Evolutionary conservation across 306 rosid species (phyloP).

Genomic region (Herpetospermum pedunculosum): DNA sequence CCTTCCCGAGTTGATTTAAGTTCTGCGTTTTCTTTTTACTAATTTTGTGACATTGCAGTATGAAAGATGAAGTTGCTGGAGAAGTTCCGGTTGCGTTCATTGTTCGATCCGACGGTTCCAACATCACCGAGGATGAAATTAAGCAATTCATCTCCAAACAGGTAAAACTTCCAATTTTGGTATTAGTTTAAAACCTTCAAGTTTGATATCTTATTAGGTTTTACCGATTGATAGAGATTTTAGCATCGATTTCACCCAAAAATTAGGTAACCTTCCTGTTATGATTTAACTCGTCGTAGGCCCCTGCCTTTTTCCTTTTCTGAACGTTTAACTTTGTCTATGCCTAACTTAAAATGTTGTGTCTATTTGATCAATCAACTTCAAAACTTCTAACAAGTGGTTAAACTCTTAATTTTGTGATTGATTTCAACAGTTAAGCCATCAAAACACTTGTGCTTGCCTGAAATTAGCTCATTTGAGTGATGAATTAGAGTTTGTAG

Average conservation of each 20-base stretch:
- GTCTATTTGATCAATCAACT: neutral
- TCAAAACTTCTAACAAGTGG: neutral
- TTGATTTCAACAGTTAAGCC: neutral
- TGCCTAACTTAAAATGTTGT: neutral
- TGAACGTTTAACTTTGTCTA: neutral
- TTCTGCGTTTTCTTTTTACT: neutral
- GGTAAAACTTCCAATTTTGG: constrained; percentile 22
- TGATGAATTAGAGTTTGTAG: neutral
- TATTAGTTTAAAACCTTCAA: neutral
- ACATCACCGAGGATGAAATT: constrained; percentile 56
- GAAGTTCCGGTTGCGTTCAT: constrained; percentile 86
- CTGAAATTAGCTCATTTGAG: neutral
- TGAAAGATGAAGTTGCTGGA: constrained; percentile 83
- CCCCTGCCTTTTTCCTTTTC: neutral
- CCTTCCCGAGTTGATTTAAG: neutral
- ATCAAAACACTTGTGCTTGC: neutral
- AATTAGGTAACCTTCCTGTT: neutral
- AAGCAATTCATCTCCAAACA: constrained; percentile 60
- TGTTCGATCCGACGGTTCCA: constrained; percentile 46
- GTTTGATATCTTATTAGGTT: neutral
- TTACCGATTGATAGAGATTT: neutral
- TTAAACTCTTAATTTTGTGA: neutral
- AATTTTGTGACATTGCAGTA: constrained; percentile 27
- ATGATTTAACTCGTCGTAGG: neutral
- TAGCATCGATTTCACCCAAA: neutral